Evolutionary conservation across 2,329 filamentous ascomycete genomes (phyloP), one percentile per base, ranked within the genome.

Genomic region (Hyphodiscus sp.): DNA sequence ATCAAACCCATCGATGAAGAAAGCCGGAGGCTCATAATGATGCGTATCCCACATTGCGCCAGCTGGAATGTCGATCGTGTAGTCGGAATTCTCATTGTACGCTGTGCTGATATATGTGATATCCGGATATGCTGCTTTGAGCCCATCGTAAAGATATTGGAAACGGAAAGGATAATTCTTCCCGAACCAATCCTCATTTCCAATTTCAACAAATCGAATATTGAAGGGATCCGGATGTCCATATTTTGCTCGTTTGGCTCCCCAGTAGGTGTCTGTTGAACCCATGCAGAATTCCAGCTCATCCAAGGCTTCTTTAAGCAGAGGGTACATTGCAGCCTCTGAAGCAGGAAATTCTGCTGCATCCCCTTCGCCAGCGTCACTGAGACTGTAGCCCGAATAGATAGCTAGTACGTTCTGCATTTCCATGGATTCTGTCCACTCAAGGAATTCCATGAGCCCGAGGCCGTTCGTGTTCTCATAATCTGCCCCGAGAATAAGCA

Each of bases 231-330:
- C 68, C 1, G 74, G 68, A 57, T 79, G 73, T 2, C 77, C 78
- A 30, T 76, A 68, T 2, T 71, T 67, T 6, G 73, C 74, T 13
- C 77, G 72, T 13, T 71, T 64, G 10, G 71, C 71, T 15, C 77
- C 76, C 60, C 71, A 76, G 2, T 54, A 55, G 1, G 73, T 77
- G 19, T 68, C 67, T 0, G 68, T 58, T 47, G 71, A 67, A 0
- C 76, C 76, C 46, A 72, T 70, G 20, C 78, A 65, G 62, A 78
- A 79, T 57, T 80, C 76, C 23, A 80, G 67, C 58, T 79, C 74
- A 57, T 79, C 69, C 30, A 79, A 63, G 1, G 74, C 75, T 54
- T 74, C 72, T 16, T 78, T 78, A 63, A 41, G 79, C 64, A 55
- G 33, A 1, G 58, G 81, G 19, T 60, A 60, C 54, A 60, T 53